A percentile compares a stretch with the other conserved stretches of the same genome.
Evolutionary conservation across 768 basidiomycete species (phyloP).

Genomic region (Russula foetens): DNA sequence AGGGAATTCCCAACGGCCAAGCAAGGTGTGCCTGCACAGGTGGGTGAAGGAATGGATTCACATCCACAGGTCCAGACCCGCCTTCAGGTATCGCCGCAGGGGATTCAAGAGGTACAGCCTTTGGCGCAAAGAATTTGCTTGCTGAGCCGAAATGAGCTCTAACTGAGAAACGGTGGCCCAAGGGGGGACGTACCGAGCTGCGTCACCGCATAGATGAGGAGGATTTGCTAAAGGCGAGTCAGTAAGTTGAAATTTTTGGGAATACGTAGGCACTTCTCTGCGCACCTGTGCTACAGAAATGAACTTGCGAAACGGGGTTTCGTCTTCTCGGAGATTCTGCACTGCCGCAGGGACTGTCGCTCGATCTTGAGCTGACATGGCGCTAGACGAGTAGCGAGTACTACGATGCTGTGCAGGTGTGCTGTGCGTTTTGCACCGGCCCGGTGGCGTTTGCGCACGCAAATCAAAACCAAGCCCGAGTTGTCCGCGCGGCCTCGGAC

Average conservation of each 20-base stretch:
- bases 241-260: not conserved
- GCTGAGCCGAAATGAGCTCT: constrained; percentile 28
- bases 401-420: not conserved
- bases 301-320: constrained; percentile 31
- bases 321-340: constrained; percentile 25
- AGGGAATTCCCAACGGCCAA: constrained; percentile 52
- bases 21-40: constrained; percentile 46
- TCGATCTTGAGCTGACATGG: not conserved
- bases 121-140: constrained; percentile 35
- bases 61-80: constrained; percentile 20
- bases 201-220: constrained; percentile 56
- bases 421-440: not conserved
- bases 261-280: not conserved
- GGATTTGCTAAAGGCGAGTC: constrained; percentile 45
- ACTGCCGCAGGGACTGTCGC: constrained; percentile 16
- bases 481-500: not conserved
- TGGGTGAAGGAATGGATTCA: constrained; percentile 43
- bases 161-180: not conserved
- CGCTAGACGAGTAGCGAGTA: not conserved
- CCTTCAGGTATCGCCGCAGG: constrained; percentile 22
- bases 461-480: not conserved
- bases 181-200: constrained; percentile 45
- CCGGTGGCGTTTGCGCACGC: too few species aligned
- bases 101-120: constrained; percentile 29
- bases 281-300: constrained; percentile 38